A percentile compares a stretch with the other conserved stretches of the same genome.
phyloP scores from a whole-genome alignment of 371 early-diverging fungal species.

The Actinomortierella ambigua region DNA sequence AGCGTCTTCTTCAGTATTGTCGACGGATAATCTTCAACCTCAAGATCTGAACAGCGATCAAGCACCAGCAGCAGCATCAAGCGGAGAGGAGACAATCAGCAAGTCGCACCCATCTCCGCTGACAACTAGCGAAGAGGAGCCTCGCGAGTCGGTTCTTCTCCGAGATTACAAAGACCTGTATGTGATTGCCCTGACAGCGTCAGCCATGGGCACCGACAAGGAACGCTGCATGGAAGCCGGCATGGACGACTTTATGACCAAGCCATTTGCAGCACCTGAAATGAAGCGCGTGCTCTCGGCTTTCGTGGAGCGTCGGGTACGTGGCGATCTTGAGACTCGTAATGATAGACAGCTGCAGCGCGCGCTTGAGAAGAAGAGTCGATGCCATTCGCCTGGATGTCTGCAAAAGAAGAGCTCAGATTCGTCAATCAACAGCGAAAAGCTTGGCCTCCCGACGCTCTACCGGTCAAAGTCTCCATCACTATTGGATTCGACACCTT shows the following conservation, averaged over 20 bases:
- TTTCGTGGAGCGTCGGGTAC: constrained; percentile 12
- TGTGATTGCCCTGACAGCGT: constrained; percentile 66
- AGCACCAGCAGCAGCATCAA: not conserved
- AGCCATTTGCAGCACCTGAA: constrained; percentile 61
- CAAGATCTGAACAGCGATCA: not conserved
- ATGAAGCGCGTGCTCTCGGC: constrained; percentile 49
- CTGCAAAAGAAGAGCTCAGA: not conserved
- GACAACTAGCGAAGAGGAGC: not conserved
- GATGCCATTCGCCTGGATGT: constrained; percentile 25
- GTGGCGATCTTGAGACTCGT: constrained; percentile 17
- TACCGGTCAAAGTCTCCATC: not conserved
- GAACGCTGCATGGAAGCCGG: constrained; percentile 67
- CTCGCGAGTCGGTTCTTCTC: not conserved
- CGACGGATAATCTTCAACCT: not conserved
- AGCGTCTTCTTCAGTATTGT: not conserved
- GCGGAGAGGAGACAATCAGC: not conserved
- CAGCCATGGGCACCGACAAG: constrained; percentile 60
- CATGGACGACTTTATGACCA: constrained; percentile 67
- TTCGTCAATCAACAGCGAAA: not conserved
- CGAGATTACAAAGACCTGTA: constrained; percentile 49
- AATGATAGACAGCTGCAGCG: constrained; percentile 21
- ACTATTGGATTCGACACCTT: constrained; percentile 11
- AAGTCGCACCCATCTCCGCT: not conserved
- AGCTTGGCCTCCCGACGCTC: not conserved
- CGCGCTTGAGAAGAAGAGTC: constrained; percentile 9